Percentiles rank a stretch among this genome's conserved stretches.
Evolutionary conservation across 2,329 filamentous ascomycete species (phyloP).

Genomic region (Plectosphaerella plurivora): DNA sequence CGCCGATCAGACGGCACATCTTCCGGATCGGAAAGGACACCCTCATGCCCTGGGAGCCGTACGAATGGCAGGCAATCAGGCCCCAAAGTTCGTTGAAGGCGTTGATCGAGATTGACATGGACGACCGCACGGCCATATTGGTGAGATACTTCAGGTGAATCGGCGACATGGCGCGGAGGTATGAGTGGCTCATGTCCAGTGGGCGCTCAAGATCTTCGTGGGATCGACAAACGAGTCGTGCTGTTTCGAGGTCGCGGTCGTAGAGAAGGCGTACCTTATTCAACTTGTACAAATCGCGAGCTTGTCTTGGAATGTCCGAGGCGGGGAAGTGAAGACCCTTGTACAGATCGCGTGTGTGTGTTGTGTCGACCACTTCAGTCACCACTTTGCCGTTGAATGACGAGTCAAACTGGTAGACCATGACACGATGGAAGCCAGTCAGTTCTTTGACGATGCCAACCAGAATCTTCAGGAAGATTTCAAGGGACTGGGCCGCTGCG

Average conservation of each 20-base stretch:
- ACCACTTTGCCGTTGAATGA: conserved; percentile 82
- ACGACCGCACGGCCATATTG: conserved; percentile 89
- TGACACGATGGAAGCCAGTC: conserved; percentile 86
- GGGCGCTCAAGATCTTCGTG: conserved; percentile 69
- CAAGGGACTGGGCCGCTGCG: conserved; percentile 64
- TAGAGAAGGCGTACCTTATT: conserved; percentile 88
- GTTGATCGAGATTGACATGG: conserved; percentile 92
- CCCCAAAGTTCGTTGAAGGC: conserved; percentile 85
- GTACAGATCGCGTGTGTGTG: conserved; percentile 76
- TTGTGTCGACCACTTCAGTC: conserved; percentile 78
- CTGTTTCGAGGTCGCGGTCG: conserved; percentile 74
- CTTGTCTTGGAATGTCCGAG: conserved; percentile 80
- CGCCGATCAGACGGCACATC: conserved; percentile 84
- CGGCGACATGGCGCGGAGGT: conserved; percentile 84
- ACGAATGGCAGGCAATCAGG: conserved; percentile 79
- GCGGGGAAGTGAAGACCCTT: conserved; percentile 87
- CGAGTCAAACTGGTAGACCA: conserved; percentile 88
- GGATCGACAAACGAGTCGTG: conserved; percentile 75
- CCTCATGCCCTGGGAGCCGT: conserved; percentile 75
- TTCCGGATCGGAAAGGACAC: conserved; percentile 88
- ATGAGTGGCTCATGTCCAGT: conserved; percentile 78
- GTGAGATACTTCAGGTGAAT: conserved; percentile 83
- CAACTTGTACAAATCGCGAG: conserved; percentile 81
- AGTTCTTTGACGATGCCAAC: conserved; percentile 85
- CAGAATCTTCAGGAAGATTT: conserved; percentile 72